Evolutionary conservation across 495 filamentous ascomycete genomes (phyloP).

Genomic region (Evansstolkia leycettana): DNA sequence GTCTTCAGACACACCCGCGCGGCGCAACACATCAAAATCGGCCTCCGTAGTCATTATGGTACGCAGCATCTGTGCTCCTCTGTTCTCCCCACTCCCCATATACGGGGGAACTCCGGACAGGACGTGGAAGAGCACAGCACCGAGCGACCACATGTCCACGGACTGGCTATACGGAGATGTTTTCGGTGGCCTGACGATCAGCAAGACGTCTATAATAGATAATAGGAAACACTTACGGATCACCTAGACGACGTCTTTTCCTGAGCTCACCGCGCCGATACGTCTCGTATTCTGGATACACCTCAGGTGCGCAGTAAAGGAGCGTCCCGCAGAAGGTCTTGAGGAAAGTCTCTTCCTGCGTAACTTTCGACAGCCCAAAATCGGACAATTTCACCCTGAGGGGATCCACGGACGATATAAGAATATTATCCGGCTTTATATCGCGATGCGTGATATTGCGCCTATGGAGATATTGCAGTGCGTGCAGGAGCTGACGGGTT

Average conservation of each 20-base stretch:
- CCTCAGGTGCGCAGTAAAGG: conserved; percentile 91
- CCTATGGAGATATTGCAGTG: conserved; percentile 75
- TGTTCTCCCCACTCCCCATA: conserved; percentile 46
- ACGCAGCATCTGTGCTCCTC: conserved; percentile 55
- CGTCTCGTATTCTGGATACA: conserved; percentile 71
- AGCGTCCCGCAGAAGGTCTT: conserved; percentile 95
- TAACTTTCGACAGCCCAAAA: conserved; percentile 89
- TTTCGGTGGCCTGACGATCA: conserved; percentile 26
- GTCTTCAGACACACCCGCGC: conserved; percentile 42
- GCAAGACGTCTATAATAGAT: conserved; percentile 1
- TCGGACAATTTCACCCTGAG: conserved; percentile 84
- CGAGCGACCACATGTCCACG: conserved; percentile 91
- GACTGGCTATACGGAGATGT: conserved; percentile 66
- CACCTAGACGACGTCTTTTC: conserved; percentile 41
- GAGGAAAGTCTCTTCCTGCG: conserved; percentile 80
- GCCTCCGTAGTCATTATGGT: conserved; percentile 66
- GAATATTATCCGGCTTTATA: conserved; percentile 95
- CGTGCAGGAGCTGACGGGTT: conserved; percentile 63
- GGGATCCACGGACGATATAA: conserved; percentile 61
- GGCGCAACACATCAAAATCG: conserved; percentile 45
- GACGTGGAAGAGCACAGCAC: conserved; percentile 76
- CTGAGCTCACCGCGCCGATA: conserved; percentile 28
- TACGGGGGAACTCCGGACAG: conserved; percentile 68
- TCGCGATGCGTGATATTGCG: conserved; percentile 89
- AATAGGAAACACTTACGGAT: conserved; percentile 22